These are phyloP conservation scores for Ogataea philodendri DNA, from an alignment of 805 yeast genomes.

Conservation along the genomic window DNA sequence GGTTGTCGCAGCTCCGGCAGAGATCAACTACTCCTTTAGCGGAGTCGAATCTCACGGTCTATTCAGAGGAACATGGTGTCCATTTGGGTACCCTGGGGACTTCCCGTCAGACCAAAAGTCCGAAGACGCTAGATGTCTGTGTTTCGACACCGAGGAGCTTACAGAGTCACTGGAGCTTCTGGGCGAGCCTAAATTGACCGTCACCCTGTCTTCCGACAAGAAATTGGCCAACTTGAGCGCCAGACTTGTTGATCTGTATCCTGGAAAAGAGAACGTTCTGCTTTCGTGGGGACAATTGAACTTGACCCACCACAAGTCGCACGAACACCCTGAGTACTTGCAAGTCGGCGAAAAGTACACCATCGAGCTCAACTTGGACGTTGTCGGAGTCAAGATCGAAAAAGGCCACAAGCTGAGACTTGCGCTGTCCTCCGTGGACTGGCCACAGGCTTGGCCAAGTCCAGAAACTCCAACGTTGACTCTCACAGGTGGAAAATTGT, in stretches of 20 bases:
- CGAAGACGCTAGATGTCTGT: constrained; percentile 41
- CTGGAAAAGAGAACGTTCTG: constrained; percentile 36
- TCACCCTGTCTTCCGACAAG: constrained; percentile 37
- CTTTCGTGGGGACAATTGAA: constrained; percentile 48
- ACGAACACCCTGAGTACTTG: constrained; percentile 40
- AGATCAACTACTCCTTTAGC: constrained; percentile 22
- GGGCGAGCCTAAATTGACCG: constrained; percentile 38
- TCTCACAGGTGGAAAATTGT: constrained; percentile 32
- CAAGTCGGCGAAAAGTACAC: constrained; percentile 34
- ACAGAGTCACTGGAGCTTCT: constrained; percentile 29
- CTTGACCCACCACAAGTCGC: constrained; percentile 40
- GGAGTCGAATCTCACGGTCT: constrained; percentile 42
- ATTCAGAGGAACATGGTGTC: constrained; percentile 46
- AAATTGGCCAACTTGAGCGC: constrained; percentile 40
- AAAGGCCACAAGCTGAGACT: constrained; percentile 40
- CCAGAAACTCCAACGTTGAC: constrained; percentile 40
- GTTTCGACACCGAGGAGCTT: constrained; percentile 35
- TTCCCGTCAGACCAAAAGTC: constrained; percentile 44
- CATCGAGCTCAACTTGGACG: constrained; percentile 38
- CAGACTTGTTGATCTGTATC: constrained; percentile 41
- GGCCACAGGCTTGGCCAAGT: constrained; percentile 50
- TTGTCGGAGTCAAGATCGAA: constrained; percentile 36
- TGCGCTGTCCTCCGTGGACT: constrained; percentile 44
- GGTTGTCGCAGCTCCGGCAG: constrained; percentile 1
- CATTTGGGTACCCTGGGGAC: constrained; percentile 46